A percentile compares a stretch with the other conserved stretches of the same genome.
phyloP scores from a whole-genome alignment of 176 grass and related monocot genomes.

The Phyllostachys edulis region DNA sequence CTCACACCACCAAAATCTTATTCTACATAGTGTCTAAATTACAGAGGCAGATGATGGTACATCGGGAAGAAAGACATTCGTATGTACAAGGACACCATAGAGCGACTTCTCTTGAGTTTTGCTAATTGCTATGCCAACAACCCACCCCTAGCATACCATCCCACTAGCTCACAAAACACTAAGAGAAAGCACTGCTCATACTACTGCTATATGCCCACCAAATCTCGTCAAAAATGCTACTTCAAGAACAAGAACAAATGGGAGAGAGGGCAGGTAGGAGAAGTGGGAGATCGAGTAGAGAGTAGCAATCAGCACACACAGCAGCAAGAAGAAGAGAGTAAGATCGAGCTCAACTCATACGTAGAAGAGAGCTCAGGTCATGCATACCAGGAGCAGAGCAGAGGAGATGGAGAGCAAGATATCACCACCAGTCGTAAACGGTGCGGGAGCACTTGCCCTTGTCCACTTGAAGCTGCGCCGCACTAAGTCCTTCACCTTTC shows the following conservation, averaged over 20 bases:
- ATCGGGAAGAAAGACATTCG: background rate
- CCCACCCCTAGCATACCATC: too few relatives aligned
- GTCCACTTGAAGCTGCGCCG: constrained; percentile 78
- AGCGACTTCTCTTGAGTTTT: constrained; percentile 26
- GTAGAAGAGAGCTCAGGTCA: background rate
- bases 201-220: background rate
- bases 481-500: constrained; percentile 64
- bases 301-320: background rate
- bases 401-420: too few relatives aligned
- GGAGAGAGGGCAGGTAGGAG: background rate
- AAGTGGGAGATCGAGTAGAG: background rate
- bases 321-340: background rate
- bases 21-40: constrained; percentile 39
- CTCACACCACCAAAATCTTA: constrained; percentile 14
- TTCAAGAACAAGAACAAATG: constrained; percentile 23
- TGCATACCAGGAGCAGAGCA: background rate
- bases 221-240: constrained; percentile 34
- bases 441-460: constrained; percentile 68
- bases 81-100: constrained; percentile 41
- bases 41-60: constrained; percentile 13
- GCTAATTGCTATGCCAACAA: background rate
- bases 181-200: constrained; percentile 34
- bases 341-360: background rate
- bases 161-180: constrained; percentile 1
- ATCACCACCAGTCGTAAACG: constrained; percentile 48